These are phyloP conservation scores for Pneumocystis jirovecii DNA, from an alignment of 1,139 yeast species.

Conservation along the genomic window DNA sequence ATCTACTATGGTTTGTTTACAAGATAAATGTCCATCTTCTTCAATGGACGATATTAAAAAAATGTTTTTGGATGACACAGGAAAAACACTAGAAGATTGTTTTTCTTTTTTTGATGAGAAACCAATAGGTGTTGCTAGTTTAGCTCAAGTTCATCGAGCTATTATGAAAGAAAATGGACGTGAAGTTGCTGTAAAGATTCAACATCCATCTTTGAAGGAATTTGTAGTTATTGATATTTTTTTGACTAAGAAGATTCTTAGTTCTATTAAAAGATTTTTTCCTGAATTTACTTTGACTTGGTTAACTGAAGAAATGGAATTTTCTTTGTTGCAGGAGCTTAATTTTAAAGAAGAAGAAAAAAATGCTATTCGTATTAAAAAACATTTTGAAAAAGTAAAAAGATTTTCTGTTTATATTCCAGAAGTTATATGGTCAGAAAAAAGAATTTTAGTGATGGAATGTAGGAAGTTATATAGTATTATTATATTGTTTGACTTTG, in stretches of 20 bases:
- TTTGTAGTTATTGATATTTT: slow-evolving; percentile 82
- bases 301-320: slow-evolving; percentile 84
- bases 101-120: slow-evolving; percentile 51
- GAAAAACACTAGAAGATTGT: slow-evolving; percentile 39
- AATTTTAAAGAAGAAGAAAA: slow-evolving; percentile 77
- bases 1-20: slow-evolving; percentile 79
- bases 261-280: slow-evolving; percentile 57
- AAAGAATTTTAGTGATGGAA: slow-evolving; percentile 77
- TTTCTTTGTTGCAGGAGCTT: slow-evolving; percentile 72
- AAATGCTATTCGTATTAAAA: slow-evolving; percentile 56
- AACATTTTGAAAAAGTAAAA: slow-evolving; percentile 43
- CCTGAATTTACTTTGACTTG: slow-evolving; percentile 90
- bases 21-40: slow-evolving; percentile 78
- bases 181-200: slow-evolving; percentile 83
- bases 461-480: slow-evolving; percentile 21
- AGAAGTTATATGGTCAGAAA: slow-evolving; percentile 45
- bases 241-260: slow-evolving; percentile 63
- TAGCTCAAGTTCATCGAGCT: slow-evolving; percentile 91
- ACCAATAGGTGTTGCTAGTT: slow-evolving; percentile 90
- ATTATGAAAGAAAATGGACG: slow-evolving; percentile 43
- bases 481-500: neutral
- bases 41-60: slow-evolving; percentile 50
- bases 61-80: slow-evolving; percentile 56
- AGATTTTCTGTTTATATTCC: slow-evolving; percentile 75
- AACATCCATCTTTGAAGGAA: slow-evolving; percentile 76